Percentiles rank a stretch among this genome's conserved stretches.
These are phyloP conservation scores for Saccharomycopsis fermentans DNA, from an alignment of 805 yeast genomes.

Conservation along the genomic window DNA sequence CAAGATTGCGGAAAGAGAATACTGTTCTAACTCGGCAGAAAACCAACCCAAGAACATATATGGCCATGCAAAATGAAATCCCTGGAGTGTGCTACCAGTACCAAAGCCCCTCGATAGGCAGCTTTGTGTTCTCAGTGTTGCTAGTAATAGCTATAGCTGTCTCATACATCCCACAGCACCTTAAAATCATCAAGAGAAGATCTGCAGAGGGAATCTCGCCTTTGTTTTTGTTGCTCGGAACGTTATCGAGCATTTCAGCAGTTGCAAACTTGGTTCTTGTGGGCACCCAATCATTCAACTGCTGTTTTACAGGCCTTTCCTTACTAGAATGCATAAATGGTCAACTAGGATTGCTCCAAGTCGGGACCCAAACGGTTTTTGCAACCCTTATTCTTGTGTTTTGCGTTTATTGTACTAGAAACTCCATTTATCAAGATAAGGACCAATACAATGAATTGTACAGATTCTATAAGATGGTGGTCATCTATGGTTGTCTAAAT, in stretches of 20 bases:
- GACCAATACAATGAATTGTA: slow-evolving; percentile 34
- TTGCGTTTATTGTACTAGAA: slow-evolving; percentile 39
- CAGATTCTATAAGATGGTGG: slow-evolving; percentile 32
- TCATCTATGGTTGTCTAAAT: slow-evolving; percentile 26
- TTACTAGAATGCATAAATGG: slow-evolving; percentile 55
- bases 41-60: no score
- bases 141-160: slow-evolving; percentile 58
- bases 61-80: neutral
- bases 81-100: neutral
- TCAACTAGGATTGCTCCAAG: slow-evolving; percentile 56
- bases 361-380: slow-evolving; percentile 50
- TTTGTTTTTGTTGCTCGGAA: slow-evolving; percentile 58
- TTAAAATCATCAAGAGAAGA: slow-evolving; percentile 42
- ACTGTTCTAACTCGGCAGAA: no score
- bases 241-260: slow-evolving; percentile 58
- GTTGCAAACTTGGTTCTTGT: slow-evolving; percentile 56
- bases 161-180: slow-evolving; percentile 71
- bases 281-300: slow-evolving; percentile 48
- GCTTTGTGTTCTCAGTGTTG: slow-evolving; percentile 38
- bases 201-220: slow-evolving; percentile 77
- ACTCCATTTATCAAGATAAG: slow-evolving; percentile 38
- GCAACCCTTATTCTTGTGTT: slow-evolving; percentile 47
- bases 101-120: slow-evolving; percentile 34
- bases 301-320: slow-evolving; percentile 40
- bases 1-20: no score